Conservation (phyloP, 2,329 filamentous ascomycete genomes). For the Aspergillus transmontanensis region DNA sequence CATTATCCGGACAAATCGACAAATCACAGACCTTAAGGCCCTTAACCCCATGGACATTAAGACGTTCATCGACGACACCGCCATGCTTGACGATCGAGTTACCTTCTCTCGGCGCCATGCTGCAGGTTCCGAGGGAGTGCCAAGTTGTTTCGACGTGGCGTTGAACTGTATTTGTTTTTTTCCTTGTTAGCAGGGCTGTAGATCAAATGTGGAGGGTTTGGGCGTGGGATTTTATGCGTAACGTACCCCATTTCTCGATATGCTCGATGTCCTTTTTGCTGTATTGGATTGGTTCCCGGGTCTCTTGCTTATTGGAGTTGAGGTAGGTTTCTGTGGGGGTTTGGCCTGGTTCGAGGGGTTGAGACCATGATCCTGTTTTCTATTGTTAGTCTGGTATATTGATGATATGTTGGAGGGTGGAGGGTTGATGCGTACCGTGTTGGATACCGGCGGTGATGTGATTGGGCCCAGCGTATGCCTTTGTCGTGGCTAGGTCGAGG, state of each 20-base stretch:
- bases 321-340: slow-evolving; percentile 54
- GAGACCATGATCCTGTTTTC: slow-evolving; percentile 59
- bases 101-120: slow-evolving; percentile 74
- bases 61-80: slow-evolving; percentile 73
- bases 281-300: slow-evolving; percentile 69
- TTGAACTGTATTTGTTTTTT: slow-evolving; percentile 52
- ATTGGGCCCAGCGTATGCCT: slow-evolving; percentile 72
- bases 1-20: slow-evolving; percentile 76
- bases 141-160: slow-evolving; percentile 76
- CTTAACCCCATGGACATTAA: slow-evolving; percentile 77
- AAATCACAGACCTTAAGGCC: slow-evolving; percentile 77
- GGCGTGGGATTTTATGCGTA: neutral
- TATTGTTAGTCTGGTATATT: neutral
- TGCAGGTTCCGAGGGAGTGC: slow-evolving; percentile 70
- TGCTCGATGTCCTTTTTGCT: slow-evolving; percentile 55
- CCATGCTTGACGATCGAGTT: slow-evolving; percentile 77
- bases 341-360: slow-evolving; percentile 59
- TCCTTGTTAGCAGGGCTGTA: neutral
- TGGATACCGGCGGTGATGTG: slow-evolving; percentile 72
- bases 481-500: slow-evolving; percentile 74
- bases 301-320: slow-evolving; percentile 64
- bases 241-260: slow-evolving; percentile 63
- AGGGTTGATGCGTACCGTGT: slow-evolving; percentile 55
- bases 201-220: neutral
- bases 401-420: neutral